Conservation (phyloP, 2,329 filamentous ascomycete species). For the Chalaropsis thielavioides region DNA sequence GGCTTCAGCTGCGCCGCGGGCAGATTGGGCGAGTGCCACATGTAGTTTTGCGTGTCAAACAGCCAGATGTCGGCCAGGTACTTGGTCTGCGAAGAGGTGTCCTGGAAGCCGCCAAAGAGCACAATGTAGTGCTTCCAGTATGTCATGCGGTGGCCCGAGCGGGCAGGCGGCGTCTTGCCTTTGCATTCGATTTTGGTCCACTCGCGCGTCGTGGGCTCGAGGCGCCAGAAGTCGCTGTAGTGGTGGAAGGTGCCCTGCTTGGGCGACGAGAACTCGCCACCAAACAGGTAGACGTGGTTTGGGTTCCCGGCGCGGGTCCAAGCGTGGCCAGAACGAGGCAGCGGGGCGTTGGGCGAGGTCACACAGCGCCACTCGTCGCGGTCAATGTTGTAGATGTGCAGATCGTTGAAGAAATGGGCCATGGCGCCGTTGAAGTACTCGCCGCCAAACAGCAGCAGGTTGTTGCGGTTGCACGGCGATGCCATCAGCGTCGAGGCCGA, state of each 20-base stretch:
- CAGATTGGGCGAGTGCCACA: constrained; percentile 65
- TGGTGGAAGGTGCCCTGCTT: constrained; percentile 99
- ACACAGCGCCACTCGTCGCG: constrained; percentile 82
- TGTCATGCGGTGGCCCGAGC: constrained; percentile 90
- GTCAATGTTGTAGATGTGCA: constrained; percentile 60
- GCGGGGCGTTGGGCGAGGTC: constrained; percentile 77
- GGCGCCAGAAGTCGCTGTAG: constrained; percentile 95
- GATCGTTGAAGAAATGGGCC: constrained; percentile 55
- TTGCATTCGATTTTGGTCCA: constrained; percentile 78
- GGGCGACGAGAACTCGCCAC: constrained; percentile 89
- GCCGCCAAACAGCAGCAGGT: constrained; percentile 81
- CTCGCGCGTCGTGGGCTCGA: constrained; percentile 71
- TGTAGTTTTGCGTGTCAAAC: constrained; percentile 77
- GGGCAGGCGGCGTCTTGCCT: constrained; percentile 65
- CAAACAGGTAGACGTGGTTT: constrained; percentile 78
- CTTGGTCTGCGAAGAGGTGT: constrained; percentile 86
- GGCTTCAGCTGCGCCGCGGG: constrained; percentile 73
- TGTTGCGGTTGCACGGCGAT: constrained; percentile 72
- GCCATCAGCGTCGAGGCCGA: constrained; percentile 71
- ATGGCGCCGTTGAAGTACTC: constrained; percentile 90
- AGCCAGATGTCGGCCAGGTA: constrained; percentile 91
- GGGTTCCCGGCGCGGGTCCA: constrained; percentile 83
- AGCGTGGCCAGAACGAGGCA: constrained; percentile 84
- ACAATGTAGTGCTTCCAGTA: constrained; percentile 96
- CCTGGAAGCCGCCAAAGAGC: constrained; percentile 91